Evolutionary conservation across 176 grass and related monocot species (phyloP), one percentile per base, ranked within the genome.

Genomic region (Puccinellia tenuiflora): DNA sequence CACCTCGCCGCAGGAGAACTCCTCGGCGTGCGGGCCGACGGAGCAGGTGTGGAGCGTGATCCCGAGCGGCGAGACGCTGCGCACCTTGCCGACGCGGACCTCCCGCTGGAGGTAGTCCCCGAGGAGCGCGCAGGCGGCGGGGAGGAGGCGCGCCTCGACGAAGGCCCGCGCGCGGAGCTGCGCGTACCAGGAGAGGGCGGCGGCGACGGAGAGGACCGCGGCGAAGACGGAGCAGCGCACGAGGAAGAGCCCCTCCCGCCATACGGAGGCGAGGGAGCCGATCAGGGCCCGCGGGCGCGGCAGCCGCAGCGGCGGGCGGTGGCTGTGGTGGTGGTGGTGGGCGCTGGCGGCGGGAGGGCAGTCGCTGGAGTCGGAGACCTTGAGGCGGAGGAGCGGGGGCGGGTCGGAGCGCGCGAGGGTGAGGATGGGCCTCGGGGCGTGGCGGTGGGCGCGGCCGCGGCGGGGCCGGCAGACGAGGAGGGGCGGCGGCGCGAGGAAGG

Each of bases 1-100:
- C 42, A 93, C 91, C 85, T 99, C 93, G 28, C 74, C 87, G 64
- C 93, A 99, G 77, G 96, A 99, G 81, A 99, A 99, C 47, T 96
- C 96, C 18, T 88, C 81, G n/a, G n/a, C 18, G 85, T 93, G 91
- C 52, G 96, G 96, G 50, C 96, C 91, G 69, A 96, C 68, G 67
- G 93, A 99, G 87, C 96, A 99, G 54, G 93, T 88, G 46, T 96
- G 87, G 73, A 99, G 76, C 69, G 96, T 99, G 73, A 99, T 93
- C 59, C 93, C 96, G 52, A 96, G 71, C 6, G 96, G 96, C 42
- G 96, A 94, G 74, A 99, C 73, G 34, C 93, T 93, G 85, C 87
- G 89, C 31, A 95, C 93, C 68, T 83, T 92, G 39, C 96, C 96
- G 83, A 99, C 87, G 85, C 82, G 83, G 61, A 99, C 88, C 66